phyloP scores from a whole-genome alignment of 164 flowering plant species.

The Kalanchoe fedtschenkoi region DNA sequence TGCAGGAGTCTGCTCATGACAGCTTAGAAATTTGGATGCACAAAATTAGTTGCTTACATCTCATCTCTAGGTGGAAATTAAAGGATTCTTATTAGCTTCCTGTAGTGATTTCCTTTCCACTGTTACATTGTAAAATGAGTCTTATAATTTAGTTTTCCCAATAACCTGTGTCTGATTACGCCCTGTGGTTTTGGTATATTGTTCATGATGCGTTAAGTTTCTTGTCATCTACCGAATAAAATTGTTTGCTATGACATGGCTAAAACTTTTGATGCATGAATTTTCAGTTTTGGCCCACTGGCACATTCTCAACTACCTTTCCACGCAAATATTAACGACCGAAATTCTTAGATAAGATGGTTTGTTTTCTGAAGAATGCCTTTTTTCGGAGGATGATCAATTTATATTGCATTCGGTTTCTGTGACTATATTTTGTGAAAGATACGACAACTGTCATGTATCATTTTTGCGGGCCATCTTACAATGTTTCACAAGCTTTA shows the following conservation, averaged over 20 bases:
- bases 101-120: neutral
- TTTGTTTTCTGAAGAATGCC: neutral
- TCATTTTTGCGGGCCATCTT: neutral
- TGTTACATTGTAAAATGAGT: neutral
- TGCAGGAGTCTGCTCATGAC: neutral
- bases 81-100: neutral
- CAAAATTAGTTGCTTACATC: neutral
- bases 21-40: neutral
- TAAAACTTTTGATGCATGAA: neutral
- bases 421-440: no score
- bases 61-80: neutral
- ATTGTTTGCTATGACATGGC: neutral
- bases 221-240: neutral
- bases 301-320: neutral
- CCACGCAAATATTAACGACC: neutral
- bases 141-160: no score
- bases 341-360: neutral
- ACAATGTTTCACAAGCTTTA: slow-evolving; percentile 2
- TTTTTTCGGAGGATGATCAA: no score
- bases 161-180: no score
- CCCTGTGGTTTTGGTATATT: neutral
- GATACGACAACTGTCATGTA: neutral
- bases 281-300: neutral
- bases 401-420: no score
- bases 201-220: neutral